These are phyloP conservation scores for Entomortierella beljakovae DNA, from an alignment of 192 early-diverging fungal species.

Conservation along the genomic window DNA sequence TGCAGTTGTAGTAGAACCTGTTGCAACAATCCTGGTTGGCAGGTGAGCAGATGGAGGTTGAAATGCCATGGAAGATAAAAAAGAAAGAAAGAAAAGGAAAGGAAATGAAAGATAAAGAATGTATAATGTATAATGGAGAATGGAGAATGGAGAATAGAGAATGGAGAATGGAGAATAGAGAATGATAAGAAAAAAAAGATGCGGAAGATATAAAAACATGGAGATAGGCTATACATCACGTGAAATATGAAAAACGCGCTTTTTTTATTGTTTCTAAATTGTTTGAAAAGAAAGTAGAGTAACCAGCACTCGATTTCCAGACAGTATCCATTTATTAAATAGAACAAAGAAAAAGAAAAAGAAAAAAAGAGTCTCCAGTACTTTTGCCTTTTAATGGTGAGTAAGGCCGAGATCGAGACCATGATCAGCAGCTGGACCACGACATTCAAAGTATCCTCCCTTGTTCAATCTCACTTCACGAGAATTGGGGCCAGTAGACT, in stretches of 20 bases:
- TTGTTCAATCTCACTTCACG: slow-evolving; percentile 9
- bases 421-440: not conserved
- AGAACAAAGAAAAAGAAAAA: too few relatives aligned
- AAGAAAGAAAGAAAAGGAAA: not conserved
- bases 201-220: too few relatives aligned
- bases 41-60: slow-evolving; percentile 44
- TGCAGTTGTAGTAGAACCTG: slow-evolving; percentile 34
- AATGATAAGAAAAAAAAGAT: not conserved
- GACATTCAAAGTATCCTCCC: slow-evolving; percentile 15
- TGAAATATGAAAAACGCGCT: too few relatives aligned
- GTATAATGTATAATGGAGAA: not conserved
- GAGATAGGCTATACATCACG: too few relatives aligned
- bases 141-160: not conserved
- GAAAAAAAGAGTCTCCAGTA: too few relatives aligned
- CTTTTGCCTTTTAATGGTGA: not conserved
- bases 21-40: slow-evolving; percentile 27
- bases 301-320: too few relatives aligned
- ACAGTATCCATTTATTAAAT: too few relatives aligned
- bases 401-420: slow-evolving; percentile 20
- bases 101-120: not conserved
- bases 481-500: slow-evolving; percentile 10
- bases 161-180: not conserved
- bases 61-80: slow-evolving; percentile 16
- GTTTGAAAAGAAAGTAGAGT: too few relatives aligned
- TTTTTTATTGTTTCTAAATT: too few relatives aligned